These are phyloP conservation scores for Thelephora aurantiotincta DNA, from an alignment of 768 basidiomycete species.

Conservation along the genomic window DNA sequence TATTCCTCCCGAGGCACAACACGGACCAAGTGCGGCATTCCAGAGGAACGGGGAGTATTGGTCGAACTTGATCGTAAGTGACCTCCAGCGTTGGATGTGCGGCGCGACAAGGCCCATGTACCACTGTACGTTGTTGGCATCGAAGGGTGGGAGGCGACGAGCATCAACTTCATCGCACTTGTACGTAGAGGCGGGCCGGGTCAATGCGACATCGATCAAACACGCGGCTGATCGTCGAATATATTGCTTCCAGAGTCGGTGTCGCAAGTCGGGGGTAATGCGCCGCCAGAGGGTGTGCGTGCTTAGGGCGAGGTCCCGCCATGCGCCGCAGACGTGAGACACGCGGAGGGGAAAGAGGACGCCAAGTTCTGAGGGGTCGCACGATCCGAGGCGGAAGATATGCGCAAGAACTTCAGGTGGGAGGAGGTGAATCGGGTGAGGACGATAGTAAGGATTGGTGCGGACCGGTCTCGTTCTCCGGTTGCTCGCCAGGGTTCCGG, in stretches of 20 bases:
- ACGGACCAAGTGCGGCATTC: conserved; percentile 47
- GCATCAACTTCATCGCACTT: conserved; percentile 6
- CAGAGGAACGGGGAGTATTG: conserved; percentile 51
- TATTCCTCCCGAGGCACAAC: conserved; percentile 22
- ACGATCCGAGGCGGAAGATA: conserved; percentile 46
- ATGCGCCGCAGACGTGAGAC: conserved; percentile 55
- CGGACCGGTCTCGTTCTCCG: background rate
- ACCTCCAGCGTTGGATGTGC: conserved; percentile 43
- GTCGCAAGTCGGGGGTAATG: conserved; percentile 32
- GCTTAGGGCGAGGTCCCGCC: conserved; percentile 46
- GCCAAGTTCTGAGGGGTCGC: conserved; percentile 23
- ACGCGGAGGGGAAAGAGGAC: conserved; percentile 42
- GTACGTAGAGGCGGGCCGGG: conserved; percentile 5
- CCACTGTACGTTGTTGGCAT: conserved; percentile 37
- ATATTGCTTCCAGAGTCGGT: conserved; percentile 49
- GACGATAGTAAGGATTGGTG: background rate
- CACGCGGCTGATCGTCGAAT: conserved; percentile 46
- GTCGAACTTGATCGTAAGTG: conserved; percentile 41
- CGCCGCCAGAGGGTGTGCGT: conserved; percentile 54
- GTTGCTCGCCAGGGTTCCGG: no score
- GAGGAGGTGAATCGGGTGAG: conserved; percentile 40
- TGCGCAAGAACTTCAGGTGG: conserved; percentile 51
- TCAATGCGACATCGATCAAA: conserved; percentile 43
- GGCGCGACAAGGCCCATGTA: conserved; percentile 42
- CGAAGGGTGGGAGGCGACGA: conserved; percentile 20